Conservation (phyloP, 78 protist species). For the Fonticula alba region DNA sequence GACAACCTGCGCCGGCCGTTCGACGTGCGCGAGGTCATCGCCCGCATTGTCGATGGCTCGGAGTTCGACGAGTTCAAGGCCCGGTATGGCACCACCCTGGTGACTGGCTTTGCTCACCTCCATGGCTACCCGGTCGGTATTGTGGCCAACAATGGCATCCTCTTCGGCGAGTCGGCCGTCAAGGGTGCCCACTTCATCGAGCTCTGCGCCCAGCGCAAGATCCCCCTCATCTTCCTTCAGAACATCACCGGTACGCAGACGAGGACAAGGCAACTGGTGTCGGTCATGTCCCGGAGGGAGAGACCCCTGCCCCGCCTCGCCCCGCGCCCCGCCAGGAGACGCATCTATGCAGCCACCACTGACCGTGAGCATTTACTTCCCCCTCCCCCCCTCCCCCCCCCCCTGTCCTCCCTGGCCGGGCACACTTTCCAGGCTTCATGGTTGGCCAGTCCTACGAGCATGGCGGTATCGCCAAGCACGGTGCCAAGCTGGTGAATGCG, state of each 20-base stretch:
- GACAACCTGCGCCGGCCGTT: slow-evolving; percentile 36
- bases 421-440: slow-evolving; percentile 89
- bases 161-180: slow-evolving; percentile 46
- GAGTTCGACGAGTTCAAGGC: slow-evolving; percentile 78
- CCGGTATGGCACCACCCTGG: slow-evolving; percentile 70
- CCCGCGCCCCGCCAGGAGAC: too few relatives aligned
- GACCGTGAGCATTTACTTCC: too few relatives aligned
- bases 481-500: slow-evolving; percentile 92
- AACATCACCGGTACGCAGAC: slow-evolving; percentile 69
- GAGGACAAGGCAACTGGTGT: too few relatives aligned
- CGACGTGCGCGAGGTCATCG: slow-evolving; percentile 51
- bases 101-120: slow-evolving; percentile 70
- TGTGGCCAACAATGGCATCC: slow-evolving; percentile 87
- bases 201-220: slow-evolving; percentile 71
- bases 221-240: slow-evolving; percentile 85
- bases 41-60: slow-evolving; percentile 82
- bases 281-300: too few relatives aligned
- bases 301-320: too few relatives aligned
- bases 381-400: too few relatives aligned
- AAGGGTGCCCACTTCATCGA: slow-evolving; percentile 85
- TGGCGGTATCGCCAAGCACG: slow-evolving; percentile 82
- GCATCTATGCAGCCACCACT: too few relatives aligned
- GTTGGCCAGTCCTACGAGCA: slow-evolving; percentile 69
- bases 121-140: slow-evolving; percentile 86
- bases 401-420: too few relatives aligned